Percentiles rank a stretch among this genome's conserved stretches.
Evolutionary conservation across 352 stramenopile genomes (phyloP).

Genomic region (Pythium aristosporum): DNA sequence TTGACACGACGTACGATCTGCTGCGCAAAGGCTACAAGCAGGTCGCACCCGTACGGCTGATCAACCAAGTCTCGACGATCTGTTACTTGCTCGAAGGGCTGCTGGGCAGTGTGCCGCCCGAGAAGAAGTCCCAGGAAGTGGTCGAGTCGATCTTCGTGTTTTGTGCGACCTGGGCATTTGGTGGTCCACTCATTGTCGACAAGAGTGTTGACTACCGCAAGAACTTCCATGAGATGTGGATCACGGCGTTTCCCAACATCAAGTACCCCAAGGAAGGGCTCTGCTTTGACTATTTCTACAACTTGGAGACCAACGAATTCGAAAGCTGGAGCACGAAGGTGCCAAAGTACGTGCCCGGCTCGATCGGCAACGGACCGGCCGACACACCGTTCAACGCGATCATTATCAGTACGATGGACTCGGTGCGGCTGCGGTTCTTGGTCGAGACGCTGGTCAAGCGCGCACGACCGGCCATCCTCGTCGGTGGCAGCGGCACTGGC

Average conservation of each 20-base stretch:
- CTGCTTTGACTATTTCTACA: slow-evolving; percentile 98
- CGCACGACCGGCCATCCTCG: slow-evolving; percentile 94
- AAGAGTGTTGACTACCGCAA: slow-evolving; percentile 89
- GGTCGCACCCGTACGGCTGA: slow-evolving; percentile 91
- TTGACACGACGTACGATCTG: slow-evolving; percentile 93
- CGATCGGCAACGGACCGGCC: slow-evolving; percentile 91
- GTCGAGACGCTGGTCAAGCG: slow-evolving; percentile 93
- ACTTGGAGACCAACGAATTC: slow-evolving; percentile 91
- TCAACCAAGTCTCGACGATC: slow-evolving; percentile 96
- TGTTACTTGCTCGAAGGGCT: slow-evolving; percentile 96
- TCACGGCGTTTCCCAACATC: slow-evolving; percentile 70
- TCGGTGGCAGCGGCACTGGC: slow-evolving; percentile 95
- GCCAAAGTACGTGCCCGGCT: slow-evolving; percentile 85
- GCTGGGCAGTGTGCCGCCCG: slow-evolving; percentile 70
- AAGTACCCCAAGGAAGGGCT: slow-evolving; percentile 95
- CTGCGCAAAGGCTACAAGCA: slow-evolving; percentile 96
- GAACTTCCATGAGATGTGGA: slow-evolving; percentile 88
- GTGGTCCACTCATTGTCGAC: slow-evolving; percentile 94
- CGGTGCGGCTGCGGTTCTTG: slow-evolving; percentile 93
- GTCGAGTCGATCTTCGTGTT: slow-evolving; percentile 97
- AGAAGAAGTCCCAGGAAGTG: slow-evolving; percentile 92
- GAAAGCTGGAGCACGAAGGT: slow-evolving; percentile 93
- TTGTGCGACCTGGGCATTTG: slow-evolving; percentile 96
- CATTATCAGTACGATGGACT: slow-evolving; percentile 96
- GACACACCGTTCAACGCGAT: slow-evolving; percentile 97